phyloP scores from a whole-genome alignment of 2,329 filamentous ascomycete species.

The Aspergillus pseudotamarii region DNA sequence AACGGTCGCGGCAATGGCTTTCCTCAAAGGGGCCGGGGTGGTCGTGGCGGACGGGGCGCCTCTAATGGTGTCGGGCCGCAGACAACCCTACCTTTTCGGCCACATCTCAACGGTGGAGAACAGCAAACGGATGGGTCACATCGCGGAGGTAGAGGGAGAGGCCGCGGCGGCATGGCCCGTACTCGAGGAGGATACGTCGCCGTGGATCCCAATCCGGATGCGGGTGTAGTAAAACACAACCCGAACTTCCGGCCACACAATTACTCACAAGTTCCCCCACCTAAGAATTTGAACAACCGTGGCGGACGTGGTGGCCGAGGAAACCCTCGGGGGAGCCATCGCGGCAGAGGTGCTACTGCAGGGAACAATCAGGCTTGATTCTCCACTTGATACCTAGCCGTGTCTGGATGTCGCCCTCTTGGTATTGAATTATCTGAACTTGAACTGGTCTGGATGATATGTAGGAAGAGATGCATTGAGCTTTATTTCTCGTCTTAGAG shows the following conservation, averaged over 20 bases:
- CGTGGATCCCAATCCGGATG: slow-evolving; percentile 54
- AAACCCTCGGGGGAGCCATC: slow-evolving; percentile 19
- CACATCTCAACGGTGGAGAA: slow-evolving; percentile 30
- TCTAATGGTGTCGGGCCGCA: slow-evolving; percentile 28
- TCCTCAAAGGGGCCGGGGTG: slow-evolving; percentile 28
- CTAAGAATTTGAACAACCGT: slow-evolving; percentile 42
- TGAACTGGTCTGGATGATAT: background rate
- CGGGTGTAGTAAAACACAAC: slow-evolving; percentile 59
- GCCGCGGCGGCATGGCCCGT: slow-evolving; percentile 34
- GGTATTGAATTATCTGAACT: background rate
- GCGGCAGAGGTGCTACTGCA: slow-evolving; percentile 29
- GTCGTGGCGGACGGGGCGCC: slow-evolving; percentile 36
- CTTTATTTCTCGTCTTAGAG: background rate
- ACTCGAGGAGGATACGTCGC: slow-evolving; percentile 41
- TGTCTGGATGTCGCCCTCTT: background rate
- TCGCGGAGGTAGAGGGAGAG: slow-evolving; percentile 36
- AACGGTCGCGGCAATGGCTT: slow-evolving; percentile 38
- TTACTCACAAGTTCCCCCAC: slow-evolving; percentile 56
- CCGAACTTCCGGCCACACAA: slow-evolving; percentile 59
- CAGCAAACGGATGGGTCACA: slow-evolving; percentile 22
- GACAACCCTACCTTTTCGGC: slow-evolving; percentile 35
- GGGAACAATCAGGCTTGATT: slow-evolving; percentile 4
- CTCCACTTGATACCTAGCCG: background rate
- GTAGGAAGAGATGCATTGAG: background rate
- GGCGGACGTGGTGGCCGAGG: slow-evolving; percentile 41